A percentile compares a stretch with the other conserved stretches of the same genome.
These are phyloP conservation scores for Ilyonectria sp. DNA, from an alignment of 2,329 filamentous ascomycete genomes.

Conservation along the genomic window DNA sequence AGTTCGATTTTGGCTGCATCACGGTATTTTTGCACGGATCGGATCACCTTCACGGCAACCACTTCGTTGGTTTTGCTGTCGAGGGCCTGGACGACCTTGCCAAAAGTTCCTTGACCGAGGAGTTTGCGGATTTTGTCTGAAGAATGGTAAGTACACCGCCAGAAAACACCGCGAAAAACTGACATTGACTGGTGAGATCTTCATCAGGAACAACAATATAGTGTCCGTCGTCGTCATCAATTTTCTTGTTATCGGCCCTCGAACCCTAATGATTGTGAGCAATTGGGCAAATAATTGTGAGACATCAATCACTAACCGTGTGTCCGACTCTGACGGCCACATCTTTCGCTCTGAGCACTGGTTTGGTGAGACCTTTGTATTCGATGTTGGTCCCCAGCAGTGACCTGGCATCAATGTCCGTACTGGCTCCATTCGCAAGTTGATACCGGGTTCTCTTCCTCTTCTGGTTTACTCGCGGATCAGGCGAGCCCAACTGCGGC, in stretches of 20 bases:
- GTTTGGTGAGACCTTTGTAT: slow-evolving; percentile 1
- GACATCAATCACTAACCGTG: background rate
- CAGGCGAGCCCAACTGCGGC: slow-evolving; percentile 1
- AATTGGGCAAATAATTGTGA: no score
- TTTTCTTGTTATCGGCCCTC: slow-evolving; percentile 73
- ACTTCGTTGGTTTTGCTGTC: slow-evolving; percentile 82
- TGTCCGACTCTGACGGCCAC: slow-evolving; percentile 8
- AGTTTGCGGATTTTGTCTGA: slow-evolving; percentile 90
- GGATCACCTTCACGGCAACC: slow-evolving; percentile 97
- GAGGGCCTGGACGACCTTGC: slow-evolving; percentile 96
- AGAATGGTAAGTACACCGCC: background rate
- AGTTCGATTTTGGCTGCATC: slow-evolving; percentile 97
- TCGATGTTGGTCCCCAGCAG: slow-evolving; percentile 7
- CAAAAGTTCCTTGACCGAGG: slow-evolving; percentile 96
- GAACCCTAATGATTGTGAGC: slow-evolving; percentile 50
- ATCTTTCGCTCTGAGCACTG: slow-evolving; percentile 1
- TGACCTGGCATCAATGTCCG: background rate
- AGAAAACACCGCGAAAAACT: slow-evolving; percentile 51
- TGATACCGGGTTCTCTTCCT: slow-evolving; percentile 10
- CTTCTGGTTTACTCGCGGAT: slow-evolving; percentile 5
- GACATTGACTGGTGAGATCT: slow-evolving; percentile 90
- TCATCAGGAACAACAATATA: slow-evolving; percentile 94
- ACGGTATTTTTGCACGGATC: slow-evolving; percentile 97
- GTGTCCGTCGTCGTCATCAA: slow-evolving; percentile 97
- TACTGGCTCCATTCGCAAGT: background rate